These are phyloP conservation scores for Chaetomium sp. DNA, from an alignment of 2,329 filamentous ascomycete genomes.

Conservation along the genomic window DNA sequence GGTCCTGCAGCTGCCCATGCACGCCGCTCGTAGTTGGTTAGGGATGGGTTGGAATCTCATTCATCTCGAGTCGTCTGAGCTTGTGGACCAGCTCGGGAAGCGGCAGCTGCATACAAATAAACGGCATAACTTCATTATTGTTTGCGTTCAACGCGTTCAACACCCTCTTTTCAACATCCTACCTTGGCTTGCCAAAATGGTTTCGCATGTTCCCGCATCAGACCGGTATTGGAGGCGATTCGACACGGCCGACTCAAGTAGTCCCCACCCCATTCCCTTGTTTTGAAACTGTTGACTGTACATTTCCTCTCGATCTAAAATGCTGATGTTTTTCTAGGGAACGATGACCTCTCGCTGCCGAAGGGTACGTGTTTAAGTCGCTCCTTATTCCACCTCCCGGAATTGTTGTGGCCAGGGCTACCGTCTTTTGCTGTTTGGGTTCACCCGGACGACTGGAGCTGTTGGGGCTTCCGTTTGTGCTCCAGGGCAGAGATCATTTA, in stretches of 20 bases:
- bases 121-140: not conserved
- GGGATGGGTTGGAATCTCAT: conserved; percentile 4
- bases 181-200: not conserved
- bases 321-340: conserved; percentile 50
- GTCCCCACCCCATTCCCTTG: not conserved
- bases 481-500: not conserved
- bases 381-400: not conserved
- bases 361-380: conserved; percentile 53
- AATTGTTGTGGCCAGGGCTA: conserved; percentile 5
- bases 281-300: not conserved
- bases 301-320: not conserved
- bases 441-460: conserved; percentile 14
- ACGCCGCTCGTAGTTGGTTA: not conserved
- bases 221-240: conserved; percentile 18
- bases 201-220: not conserved
- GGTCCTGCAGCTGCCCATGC: not conserved
- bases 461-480: conserved; percentile 13
- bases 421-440: conserved; percentile 13
- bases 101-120: not conserved
- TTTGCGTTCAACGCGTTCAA: not conserved
- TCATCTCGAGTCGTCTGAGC: not conserved
- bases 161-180: not conserved
- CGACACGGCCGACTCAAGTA: not conserved
- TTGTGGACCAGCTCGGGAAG: not conserved
- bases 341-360: conserved; percentile 65